Base-by-base conservation (phyloP, 2,329 filamentous ascomycete species). In the Penicillium sumatraense region DNA sequence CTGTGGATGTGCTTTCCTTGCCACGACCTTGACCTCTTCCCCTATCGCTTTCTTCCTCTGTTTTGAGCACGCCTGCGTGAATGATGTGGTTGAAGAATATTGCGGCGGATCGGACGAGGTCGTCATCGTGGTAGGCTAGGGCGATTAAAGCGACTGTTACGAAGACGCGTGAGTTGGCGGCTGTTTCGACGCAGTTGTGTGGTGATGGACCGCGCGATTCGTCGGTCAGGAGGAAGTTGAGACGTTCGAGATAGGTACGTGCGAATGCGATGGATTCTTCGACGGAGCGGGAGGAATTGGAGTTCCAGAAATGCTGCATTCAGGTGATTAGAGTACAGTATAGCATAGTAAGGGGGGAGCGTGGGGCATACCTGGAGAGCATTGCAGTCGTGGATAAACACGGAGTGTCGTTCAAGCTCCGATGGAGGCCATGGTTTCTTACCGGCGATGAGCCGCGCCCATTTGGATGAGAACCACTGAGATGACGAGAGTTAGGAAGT, bases 101-200 rank as follows among this genome's bases (percentile, higher is more conserved):
- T 33, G 96, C 89, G 23, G 90, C 89, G 68, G 93, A 90, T 61
- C 89, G 87, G 64, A 98, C 89, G 68, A 97, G 88, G 69, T 86
- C 88, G 66, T 96, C 89, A 73, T 96, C 90, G 72, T 91, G 89
- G 27, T 90, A 92, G 0, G 89, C 88, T 2, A 90, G 86, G 2
- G 93, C 92, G 64, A 98, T 92, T 76, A 96, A 92, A 60, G 90
- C 90, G 60, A 98, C 88, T 11, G 90, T 89, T 4, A 91, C 87
- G 72, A 96, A 99, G 49, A 97, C 89, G 72, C 96, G 91, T 64
- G 93, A 91, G 51, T 87, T 85, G 31, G 91, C 87, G 56, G 91
- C 90, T 75, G 93, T 97, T 66, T 88, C 83, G 33, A 98, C 90
- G 77, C 95, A 99, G 3, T 93, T 89, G 74, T 98, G 93, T 6